Percentiles rank a stretch among this genome's conserved stretches.
These are phyloP conservation scores for Dictyostelium citrinum DNA, from an alignment of 78 protist species.

Conservation along the genomic window DNA sequence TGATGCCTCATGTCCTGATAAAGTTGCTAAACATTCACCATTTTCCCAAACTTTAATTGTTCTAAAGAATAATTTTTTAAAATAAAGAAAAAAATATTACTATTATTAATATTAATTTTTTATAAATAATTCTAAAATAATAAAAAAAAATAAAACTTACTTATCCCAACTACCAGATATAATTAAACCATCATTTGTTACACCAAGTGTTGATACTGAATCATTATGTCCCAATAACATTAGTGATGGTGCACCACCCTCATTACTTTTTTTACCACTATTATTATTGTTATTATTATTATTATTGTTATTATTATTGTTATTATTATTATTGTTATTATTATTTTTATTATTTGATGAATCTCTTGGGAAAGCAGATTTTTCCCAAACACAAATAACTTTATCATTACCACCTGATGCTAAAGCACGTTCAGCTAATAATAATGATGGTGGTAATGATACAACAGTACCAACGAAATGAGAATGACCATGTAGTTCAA, in stretches of 20 bases:
- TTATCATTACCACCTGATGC: conserved; percentile 84
- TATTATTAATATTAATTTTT: not conserved
- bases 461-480: conserved; percentile 68
- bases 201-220: conserved; percentile 40
- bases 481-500: conserved; percentile 24
- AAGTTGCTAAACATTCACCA: conserved; percentile 38
- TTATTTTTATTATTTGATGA: not conserved
- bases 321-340: not conserved
- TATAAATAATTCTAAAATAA: not conserved
- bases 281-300: not conserved
- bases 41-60: conserved; percentile 73
- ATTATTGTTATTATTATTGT: not conserved
- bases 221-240: conserved; percentile 65
- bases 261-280: not conserved
- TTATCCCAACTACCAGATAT: conserved; percentile 81
- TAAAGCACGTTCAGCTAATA: conserved; percentile 10
- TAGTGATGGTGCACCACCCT: conserved; percentile 21
- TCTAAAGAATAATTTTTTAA: not conserved
- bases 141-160: not conserved
- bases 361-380: conserved; percentile 1
- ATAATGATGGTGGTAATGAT: not conserved
- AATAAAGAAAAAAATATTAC: not conserved
- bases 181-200: conserved; percentile 46
- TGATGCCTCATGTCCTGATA: conserved; percentile 83
- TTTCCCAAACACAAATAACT: conserved; percentile 73